Percentiles rank a stretch among this genome's conserved stretches.
These are phyloP conservation scores for Leucoagaricus sp. DNA, from an alignment of 1,284 basidiomycete genomes.

Conservation along the genomic window DNA sequence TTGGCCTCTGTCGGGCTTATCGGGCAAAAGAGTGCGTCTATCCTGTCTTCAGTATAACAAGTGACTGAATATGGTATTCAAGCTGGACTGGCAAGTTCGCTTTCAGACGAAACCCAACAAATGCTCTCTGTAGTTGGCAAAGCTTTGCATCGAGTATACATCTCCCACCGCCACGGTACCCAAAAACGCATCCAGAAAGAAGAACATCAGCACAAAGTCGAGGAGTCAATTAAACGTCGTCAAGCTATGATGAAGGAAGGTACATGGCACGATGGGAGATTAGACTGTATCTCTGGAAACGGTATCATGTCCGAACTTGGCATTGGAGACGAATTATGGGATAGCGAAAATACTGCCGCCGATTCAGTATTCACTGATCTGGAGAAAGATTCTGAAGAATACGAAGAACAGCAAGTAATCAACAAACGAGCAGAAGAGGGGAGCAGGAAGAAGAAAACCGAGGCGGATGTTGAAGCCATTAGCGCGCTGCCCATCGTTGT, in stretches of 20 bases:
- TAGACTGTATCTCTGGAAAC: conserved; percentile 81
- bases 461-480: conserved; percentile 51
- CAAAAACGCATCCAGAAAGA: conserved; percentile 41
- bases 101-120: conserved; percentile 85
- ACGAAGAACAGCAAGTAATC: not conserved
- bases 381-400: conserved; percentile 2
- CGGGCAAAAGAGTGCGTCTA: conserved; percentile 80
- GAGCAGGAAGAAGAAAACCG: conserved; percentile 24
- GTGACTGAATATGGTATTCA: not conserved
- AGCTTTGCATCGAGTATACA: conserved; percentile 70
- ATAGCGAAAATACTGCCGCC: conserved; percentile 37
- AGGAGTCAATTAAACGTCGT: conserved; percentile 35
- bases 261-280: conserved; percentile 78
- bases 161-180: conserved; percentile 45
- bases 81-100: conserved; percentile 86
- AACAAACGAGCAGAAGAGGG: conserved; percentile 8
- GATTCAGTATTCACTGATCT: conserved; percentile 18
- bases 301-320: conserved; percentile 86
- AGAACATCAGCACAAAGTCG: conserved; percentile 31
- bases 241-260: conserved; percentile 55
- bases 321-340: conserved; percentile 66
- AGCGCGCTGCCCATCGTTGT: conserved; percentile 82
- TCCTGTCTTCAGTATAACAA: not conserved
- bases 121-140: conserved; percentile 81
- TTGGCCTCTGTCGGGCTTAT: conserved; percentile 93